Evolutionary conservation across 441 rosid genomes (phyloP), one percentile per base, ranked within the genome.

Genomic region (Geranium incanum): DNA sequence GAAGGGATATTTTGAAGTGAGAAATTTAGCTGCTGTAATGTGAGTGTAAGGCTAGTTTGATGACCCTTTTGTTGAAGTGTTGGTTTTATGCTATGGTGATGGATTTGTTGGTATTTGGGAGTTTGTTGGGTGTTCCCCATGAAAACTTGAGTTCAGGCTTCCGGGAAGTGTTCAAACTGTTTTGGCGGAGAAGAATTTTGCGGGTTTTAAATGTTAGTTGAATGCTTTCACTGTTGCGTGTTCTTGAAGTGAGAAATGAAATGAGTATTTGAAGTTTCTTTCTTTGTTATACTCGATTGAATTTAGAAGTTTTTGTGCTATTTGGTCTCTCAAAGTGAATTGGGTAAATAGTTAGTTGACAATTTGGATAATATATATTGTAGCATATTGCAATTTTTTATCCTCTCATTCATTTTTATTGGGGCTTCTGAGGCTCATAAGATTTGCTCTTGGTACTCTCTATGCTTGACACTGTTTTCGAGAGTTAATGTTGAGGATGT

Each of bases 251-350:
- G 16, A 18, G 64, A 57, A 16, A 7, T 28, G 36, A 63, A 4
- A 63, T 28, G 38, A 28, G 66, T 62, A 5, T 62, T 19, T 23
- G 66, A 23, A 62, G 66, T 62, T 62, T 62, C 66, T 28, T 23
- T 62, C n/a, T 21, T 23, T 19, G 66, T 62, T 62, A 11, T 19
- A 52, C 59, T 45, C 13, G 37, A 36, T 9, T 62, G 0, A 9
- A 2, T 11, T 23, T 0, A 60, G 65, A 62, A 11, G 11, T 23
- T 28, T 21, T 4, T 19, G 36, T 63, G 37, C 36, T 63, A 3
- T 63, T 63, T 28, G n/a, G 5, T 63, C 38, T 63, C 66, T 63
- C 66, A 28, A 3, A 21, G 11, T 23, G 66, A 63, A 63, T 63
- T 63, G 66, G 28, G 66, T 28, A 62, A 62, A 63, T 28, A 12